Evolutionary conservation across 352 stramenopile species (phyloP).

Genomic region (Globisporangium echinulatum): DNA sequence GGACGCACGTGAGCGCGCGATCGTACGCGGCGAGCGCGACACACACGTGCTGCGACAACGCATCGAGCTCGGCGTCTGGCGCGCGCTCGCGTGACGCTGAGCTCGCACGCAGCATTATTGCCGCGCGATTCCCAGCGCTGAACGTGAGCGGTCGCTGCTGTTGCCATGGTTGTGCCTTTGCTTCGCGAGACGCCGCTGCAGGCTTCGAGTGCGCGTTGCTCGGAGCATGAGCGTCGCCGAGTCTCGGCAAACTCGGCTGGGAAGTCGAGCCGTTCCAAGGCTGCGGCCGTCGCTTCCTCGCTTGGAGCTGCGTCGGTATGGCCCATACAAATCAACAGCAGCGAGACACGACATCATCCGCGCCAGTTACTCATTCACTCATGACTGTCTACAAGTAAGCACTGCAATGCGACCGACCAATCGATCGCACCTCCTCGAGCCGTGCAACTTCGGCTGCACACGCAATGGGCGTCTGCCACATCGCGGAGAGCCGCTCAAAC

Average conservation of each 20-base stretch:
- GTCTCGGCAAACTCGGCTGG: not conserved
- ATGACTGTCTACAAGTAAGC: not conserved
- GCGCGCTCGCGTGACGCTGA: slow-evolving; percentile 2
- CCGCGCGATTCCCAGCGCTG: slow-evolving; percentile 14
- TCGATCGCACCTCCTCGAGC: slow-evolving; percentile 24
- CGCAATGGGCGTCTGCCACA: slow-evolving; percentile 26
- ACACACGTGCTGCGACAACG: slow-evolving; percentile 28
- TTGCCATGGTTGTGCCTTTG: not conserved
- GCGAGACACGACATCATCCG: too few relatives aligned
- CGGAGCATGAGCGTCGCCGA: not conserved
- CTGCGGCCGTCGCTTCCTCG: slow-evolving; percentile 13
- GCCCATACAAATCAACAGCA: not conserved
- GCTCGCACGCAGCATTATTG: slow-evolving; percentile 14
- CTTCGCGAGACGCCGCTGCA: not conserved
- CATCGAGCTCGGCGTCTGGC: slow-evolving; percentile 13
- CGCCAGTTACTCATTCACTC: not conserved
- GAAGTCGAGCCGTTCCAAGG: slow-evolving; percentile 19
- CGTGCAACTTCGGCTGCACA: slow-evolving; percentile 29
- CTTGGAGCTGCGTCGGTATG: slow-evolving; percentile 15
- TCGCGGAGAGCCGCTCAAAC: slow-evolving; percentile 27
- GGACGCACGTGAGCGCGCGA: slow-evolving; percentile 17
- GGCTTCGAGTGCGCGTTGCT: not conserved
- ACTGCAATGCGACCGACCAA: too few relatives aligned
- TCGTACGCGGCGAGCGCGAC: slow-evolving; percentile 31
- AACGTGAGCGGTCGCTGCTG: slow-evolving; percentile 6